phyloP scores from a whole-genome alignment of 2,329 filamentous ascomycete species.

The Aureobasidium subglaciale region DNA sequence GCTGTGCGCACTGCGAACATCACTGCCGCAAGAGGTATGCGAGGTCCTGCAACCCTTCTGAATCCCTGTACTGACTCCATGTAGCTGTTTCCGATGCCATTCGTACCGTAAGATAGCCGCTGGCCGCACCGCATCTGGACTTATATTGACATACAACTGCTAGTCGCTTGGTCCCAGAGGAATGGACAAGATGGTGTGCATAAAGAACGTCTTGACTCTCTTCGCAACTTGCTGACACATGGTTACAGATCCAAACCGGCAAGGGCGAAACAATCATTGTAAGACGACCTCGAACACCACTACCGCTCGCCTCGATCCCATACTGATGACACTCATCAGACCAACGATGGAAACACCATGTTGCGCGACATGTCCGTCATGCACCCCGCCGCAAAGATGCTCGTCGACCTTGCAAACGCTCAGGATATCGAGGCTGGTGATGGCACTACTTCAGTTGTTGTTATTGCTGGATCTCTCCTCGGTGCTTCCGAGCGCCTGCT shows the following conservation, averaged over 20 bases:
- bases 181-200: conserved; percentile 87
- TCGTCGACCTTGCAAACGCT: conserved; percentile 92
- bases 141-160: conserved; percentile 13
- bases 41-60: conserved; percentile 20
- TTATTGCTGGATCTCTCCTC: conserved; percentile 91
- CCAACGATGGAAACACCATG: conserved; percentile 99
- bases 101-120: conserved; percentile 56
- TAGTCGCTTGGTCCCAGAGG: conserved; percentile 85
- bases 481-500: conserved; percentile 89
- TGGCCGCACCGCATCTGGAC: not conserved
- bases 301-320: conserved; percentile 3
- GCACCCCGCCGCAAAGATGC: conserved; percentile 99
- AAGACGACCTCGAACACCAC: conserved; percentile 22
- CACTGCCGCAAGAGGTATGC: conserved; percentile 81
- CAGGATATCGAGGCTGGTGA: conserved; percentile 98
- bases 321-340: conserved; percentile 43
- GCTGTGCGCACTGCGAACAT: conserved; percentile 96
- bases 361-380: conserved; percentile 97
- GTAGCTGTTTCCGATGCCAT: conserved; percentile 94
- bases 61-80: conserved; percentile 1
- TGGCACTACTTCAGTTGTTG: conserved; percentile 95
- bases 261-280: conserved; percentile 94
- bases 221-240: conserved; percentile 21
- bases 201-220: not conserved
- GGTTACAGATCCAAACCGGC: conserved; percentile 69